These are phyloP conservation scores for Sporisorium scitamineum DNA, from an alignment of 1,284 basidiomycete species.

Conservation along the genomic window DNA sequence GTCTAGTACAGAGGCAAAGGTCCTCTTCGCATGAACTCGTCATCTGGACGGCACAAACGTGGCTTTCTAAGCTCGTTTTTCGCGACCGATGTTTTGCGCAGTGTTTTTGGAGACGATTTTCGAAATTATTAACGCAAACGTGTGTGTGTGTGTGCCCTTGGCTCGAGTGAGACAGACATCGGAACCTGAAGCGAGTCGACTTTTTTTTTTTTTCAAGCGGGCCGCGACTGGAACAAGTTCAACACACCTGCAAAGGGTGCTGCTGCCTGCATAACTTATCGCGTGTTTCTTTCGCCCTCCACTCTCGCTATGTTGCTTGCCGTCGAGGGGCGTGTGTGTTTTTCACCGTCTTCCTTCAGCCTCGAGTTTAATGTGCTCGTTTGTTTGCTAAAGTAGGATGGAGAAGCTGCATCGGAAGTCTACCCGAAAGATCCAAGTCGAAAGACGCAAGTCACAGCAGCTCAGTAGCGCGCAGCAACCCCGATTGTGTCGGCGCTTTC, in stretches of 20 bases:
- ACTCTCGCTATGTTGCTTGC: too few relatives aligned
- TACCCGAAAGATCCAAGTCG: background rate
- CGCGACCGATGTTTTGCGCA: background rate
- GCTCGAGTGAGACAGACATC: constrained; percentile 18
- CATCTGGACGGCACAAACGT: too few relatives aligned
- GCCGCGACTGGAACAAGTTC: background rate
- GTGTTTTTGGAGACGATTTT: background rate
- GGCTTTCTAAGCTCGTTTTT: background rate
- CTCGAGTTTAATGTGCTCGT: background rate
- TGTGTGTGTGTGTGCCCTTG: background rate
- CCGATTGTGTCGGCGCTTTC: constrained; percentile 23
- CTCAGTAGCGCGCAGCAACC: constrained; percentile 12
- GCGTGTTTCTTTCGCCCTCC: background rate
- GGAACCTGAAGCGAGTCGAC: constrained; percentile 12
- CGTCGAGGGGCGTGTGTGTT: too few relatives aligned
- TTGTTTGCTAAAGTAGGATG: too few relatives aligned
- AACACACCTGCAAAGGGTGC: background rate
- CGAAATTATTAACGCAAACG: background rate
- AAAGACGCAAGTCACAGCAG: background rate
- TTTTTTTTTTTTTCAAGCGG: too few relatives aligned
- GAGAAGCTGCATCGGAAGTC: background rate
- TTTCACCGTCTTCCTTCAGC: too few relatives aligned
- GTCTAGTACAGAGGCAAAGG: too few relatives aligned
- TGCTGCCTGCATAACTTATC: constrained; percentile 1
- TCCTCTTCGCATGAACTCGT: background rate